Evolutionary conservation across 2,329 filamentous ascomycete genomes (phyloP).

Genomic region (Epichloe scottii): DNA sequence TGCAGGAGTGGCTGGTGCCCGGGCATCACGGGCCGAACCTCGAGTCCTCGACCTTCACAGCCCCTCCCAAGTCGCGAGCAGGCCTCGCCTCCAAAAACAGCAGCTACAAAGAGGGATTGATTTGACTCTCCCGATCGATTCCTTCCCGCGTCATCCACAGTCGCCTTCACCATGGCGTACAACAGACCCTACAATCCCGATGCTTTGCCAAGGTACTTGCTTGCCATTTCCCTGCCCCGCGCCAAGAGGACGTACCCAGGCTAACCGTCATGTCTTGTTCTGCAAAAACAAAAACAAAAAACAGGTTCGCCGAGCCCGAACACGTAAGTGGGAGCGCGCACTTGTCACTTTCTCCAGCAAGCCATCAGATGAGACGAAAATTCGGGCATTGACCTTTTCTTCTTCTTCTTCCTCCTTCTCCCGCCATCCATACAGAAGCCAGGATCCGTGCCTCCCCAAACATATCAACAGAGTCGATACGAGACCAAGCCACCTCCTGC

Average conservation of each 20-base stretch:
- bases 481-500: slow-evolving; percentile 34
- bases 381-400: background rate
- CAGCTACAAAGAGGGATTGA: too few relatives aligned
- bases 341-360: background rate
- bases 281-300: too few relatives aligned
- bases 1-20: too few relatives aligned
- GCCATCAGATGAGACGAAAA: background rate
- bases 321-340: slow-evolving; percentile 32
- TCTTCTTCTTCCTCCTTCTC: background rate
- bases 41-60: too few relatives aligned
- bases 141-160: background rate
- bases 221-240: slow-evolving; percentile 5
- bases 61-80: too few relatives aligned
- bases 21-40: too few relatives aligned
- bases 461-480: slow-evolving; percentile 26
- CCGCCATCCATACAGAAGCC: slow-evolving; percentile 19
- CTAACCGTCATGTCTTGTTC: background rate
- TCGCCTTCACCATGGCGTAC: slow-evolving; percentile 62
- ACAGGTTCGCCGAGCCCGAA: slow-evolving; percentile 64
- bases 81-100: too few relatives aligned
- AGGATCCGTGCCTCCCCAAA: slow-evolving; percentile 14
- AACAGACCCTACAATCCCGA: slow-evolving; percentile 89
- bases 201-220: slow-evolving; percentile 73
- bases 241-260: background rate
- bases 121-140: too few relatives aligned